Conservation (phyloP, 163 green algal genomes). For the Prototheca cutis region DNA sequence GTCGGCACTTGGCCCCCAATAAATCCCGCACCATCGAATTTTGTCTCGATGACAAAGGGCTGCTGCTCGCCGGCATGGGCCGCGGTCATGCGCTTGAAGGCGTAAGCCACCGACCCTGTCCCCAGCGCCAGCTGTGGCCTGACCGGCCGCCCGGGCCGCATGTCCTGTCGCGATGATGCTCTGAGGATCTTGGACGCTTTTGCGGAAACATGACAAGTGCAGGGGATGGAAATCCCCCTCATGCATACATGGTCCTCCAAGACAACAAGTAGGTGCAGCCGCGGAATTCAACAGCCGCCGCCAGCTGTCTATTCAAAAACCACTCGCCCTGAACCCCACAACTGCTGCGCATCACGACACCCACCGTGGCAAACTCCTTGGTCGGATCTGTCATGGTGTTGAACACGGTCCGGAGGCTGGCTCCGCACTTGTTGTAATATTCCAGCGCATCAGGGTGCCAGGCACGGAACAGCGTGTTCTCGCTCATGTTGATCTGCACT, state of each 20-base stretch:
- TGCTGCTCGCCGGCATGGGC: neutral
- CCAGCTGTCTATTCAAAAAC: no score
- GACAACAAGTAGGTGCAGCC: no score
- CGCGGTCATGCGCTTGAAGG: constrained; percentile 41
- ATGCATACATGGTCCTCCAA: no score
- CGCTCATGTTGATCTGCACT: constrained; percentile 41
- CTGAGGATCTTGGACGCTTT: no score
- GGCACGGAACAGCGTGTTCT: constrained; percentile 30
- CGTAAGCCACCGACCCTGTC: constrained; percentile 24
- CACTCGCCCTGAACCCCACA: no score
- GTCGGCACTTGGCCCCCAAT: no score
- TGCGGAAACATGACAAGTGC: no score
- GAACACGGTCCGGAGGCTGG: constrained; percentile 34
- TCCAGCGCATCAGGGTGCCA: constrained; percentile 44
- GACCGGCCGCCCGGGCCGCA: constrained; percentile 30
- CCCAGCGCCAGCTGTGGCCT: constrained; percentile 32
- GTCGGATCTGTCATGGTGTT: constrained; percentile 30
- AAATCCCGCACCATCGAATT: constrained; percentile 68
- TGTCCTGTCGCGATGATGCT: no score
- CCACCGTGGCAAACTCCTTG: constrained; percentile 7
- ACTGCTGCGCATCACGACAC: neutral
- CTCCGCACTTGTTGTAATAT: constrained; percentile 32
- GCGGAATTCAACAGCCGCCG: no score
- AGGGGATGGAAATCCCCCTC: no score
- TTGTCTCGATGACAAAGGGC: constrained; percentile 61